Conservation (phyloP, 2,329 filamentous ascomycete species). For the Verticillium klebahnii region DNA sequence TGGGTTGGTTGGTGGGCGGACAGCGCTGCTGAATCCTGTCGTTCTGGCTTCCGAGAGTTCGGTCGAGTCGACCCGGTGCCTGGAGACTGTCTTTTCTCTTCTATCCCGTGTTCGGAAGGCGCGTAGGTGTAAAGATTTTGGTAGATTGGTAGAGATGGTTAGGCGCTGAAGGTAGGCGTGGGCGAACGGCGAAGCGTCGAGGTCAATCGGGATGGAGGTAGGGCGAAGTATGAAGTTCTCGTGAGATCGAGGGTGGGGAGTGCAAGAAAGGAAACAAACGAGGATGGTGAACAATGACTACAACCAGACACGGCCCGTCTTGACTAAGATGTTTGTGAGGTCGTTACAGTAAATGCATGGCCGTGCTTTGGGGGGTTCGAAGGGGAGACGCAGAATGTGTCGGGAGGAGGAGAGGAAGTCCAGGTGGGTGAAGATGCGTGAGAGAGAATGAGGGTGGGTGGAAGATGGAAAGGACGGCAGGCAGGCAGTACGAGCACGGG, state of each 20-base stretch:
- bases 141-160: background rate
- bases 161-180: background rate
- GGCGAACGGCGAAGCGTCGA: background rate
- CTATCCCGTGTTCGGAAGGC: background rate
- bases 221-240: constrained; percentile 2
- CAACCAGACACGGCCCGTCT: background rate
- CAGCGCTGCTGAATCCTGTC: constrained; percentile 50
- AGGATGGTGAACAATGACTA: constrained; percentile 2
- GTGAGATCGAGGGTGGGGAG: background rate
- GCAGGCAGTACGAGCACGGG: background rate
- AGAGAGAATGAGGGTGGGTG: background rate
- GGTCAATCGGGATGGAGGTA: background rate
- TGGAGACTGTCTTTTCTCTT: background rate
- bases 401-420: background rate
- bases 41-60: constrained; percentile 6
- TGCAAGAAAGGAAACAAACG: background rate
- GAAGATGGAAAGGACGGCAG: background rate
- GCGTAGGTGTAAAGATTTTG: too few species aligned
- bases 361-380: background rate
- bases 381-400: background rate
- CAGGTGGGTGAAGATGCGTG: constrained; percentile 9
- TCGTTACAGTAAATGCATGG: background rate
- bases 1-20: constrained; percentile 23
- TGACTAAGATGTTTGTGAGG: background rate
- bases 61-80: background rate